Base-by-base conservation (phyloP, 305 asterid species). In the Nicotiana rustica region DNA sequence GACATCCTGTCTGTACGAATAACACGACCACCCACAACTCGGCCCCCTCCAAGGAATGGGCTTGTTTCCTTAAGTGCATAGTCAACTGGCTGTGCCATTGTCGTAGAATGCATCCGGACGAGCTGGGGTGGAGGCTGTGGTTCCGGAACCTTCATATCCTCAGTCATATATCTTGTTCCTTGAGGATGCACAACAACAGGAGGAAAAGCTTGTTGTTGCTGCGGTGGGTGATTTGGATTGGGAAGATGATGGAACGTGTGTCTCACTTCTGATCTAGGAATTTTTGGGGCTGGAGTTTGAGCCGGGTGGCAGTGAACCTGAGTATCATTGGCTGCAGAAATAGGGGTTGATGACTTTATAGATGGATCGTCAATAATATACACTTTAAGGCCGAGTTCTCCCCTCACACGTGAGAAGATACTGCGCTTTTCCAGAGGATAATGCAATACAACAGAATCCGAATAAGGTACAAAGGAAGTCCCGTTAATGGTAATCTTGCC, bases 371-470 rank as follows among this genome's bases (percentile, higher is more conserved):
- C 95, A 0, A 93, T 90, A 79, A 92, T 77, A 68, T 88, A 91
- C 85, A 92, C 93, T 83, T 91, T 91, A 85, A 92, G 91, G 33
- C 95, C 95, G 7, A 92, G 93, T 84, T 92, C 97, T 14, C 97
- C 95, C 17, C 93, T 86, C 44, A 92, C 95, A 44, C 85, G 94
- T 38, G 97, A 91, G 83, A 92, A 92, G 70, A 92, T 89, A 8
- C 93, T 91, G 41, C 95, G 92, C 81, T 92, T 92, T 67, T 92
- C 97, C 44, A 92, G 78, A 71, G 95, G 95, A 80, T 92, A 92
- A 80, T 90, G 94, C 78, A 91, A 85, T 62, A 88, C 91, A n/a
- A 91, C 94, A 12, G 93, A 88, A 81, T 92, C 97, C 0, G 92
- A 69, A 82, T 87, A 86, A 70, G 95, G 93, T 17, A 90, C 97